Evolutionary conservation across 2,329 filamentous ascomycete species (phyloP).

Genomic region (Aspergillus carbonarius): DNA sequence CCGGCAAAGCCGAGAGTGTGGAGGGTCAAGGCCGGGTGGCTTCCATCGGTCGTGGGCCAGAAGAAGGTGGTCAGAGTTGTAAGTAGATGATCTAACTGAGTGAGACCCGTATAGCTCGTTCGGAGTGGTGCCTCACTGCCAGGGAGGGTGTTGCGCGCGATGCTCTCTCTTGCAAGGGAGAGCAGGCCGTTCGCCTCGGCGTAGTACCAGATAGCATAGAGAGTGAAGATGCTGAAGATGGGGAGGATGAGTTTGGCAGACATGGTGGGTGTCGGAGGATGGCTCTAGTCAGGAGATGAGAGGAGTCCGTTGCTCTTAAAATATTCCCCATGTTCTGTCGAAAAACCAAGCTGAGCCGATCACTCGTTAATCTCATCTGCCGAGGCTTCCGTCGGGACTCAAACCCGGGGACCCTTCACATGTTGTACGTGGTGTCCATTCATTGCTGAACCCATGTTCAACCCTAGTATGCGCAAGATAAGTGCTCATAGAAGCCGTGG

Average conservation of each 20-base stretch:
- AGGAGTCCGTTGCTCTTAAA: neutral
- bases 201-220: conserved; percentile 38
- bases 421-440: neutral
- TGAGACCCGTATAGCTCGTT: conserved; percentile 35
- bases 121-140: conserved; percentile 29
- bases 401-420: neutral
- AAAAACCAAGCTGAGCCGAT: neutral
- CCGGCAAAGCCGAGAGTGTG: conserved; percentile 42
- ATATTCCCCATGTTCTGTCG: neutral
- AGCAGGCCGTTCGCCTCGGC: conserved; percentile 33
- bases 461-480: too few species aligned
- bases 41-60: conserved; percentile 41
- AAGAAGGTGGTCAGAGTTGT: conserved; percentile 39
- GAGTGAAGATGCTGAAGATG: conserved; percentile 30
- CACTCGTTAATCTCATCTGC: neutral
- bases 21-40: conserved; percentile 34
- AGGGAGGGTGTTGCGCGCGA: conserved; percentile 27
- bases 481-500: too few species aligned
- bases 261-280: conserved; percentile 7
- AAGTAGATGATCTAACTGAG: conserved; percentile 33
- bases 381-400: neutral
- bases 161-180: conserved; percentile 17
- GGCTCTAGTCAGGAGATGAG: too few species aligned
- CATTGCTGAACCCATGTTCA: too few species aligned
- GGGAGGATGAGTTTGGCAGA: conserved; percentile 29